Percentiles rank a stretch among this genome's conserved stretches.
Evolutionary conservation across 345 rosid genomes (phyloP).

Genomic region (Gossypium sturtianum): DNA sequence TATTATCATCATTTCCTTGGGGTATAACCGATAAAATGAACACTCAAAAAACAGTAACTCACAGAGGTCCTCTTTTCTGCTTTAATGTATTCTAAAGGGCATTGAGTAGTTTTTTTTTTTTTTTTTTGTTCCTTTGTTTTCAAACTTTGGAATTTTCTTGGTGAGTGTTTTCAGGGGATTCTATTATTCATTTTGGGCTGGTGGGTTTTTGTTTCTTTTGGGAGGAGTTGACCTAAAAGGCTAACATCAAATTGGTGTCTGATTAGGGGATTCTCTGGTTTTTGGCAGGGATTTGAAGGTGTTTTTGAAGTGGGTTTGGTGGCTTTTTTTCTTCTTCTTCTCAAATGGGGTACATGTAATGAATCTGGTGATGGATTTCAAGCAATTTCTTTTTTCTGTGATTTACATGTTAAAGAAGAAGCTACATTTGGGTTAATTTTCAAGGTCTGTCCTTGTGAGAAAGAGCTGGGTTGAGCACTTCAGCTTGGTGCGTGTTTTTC

Average conservation of each 20-base stretch:
- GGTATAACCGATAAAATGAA: conserved; percentile 12
- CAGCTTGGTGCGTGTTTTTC: conserved; percentile 4
- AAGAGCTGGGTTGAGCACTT: conserved; percentile 3
- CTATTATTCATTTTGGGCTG: not conserved
- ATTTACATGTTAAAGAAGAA: conserved; percentile 4
- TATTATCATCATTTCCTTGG: conserved; percentile 14
- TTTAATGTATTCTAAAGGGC: conserved; percentile 18
- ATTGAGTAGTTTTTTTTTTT: conserved; percentile 28
- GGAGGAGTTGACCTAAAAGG: conserved; percentile 39
- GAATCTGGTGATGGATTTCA: conserved; percentile 7
- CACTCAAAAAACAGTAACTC: not conserved
- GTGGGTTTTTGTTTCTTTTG: not conserved
- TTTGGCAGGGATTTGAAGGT: not conserved
- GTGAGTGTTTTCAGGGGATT: conserved; percentile 20
- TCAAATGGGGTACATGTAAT: conserved; percentile 5
- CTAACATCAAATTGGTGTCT: conserved; percentile 10
- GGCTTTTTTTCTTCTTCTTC: conserved; percentile 7
- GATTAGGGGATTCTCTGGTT: conserved; percentile 20
- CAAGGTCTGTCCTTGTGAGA: not conserved
- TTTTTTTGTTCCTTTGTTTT: conserved; percentile 23
- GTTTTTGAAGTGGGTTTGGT: conserved; percentile 25
- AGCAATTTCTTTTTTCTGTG: conserved; percentile 21
- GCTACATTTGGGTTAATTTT: conserved; percentile 24
- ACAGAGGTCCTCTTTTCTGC: conserved; percentile 13
- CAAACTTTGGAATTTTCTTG: conserved; percentile 29